Conservation (phyloP, 2,329 filamentous ascomycete species). For the Fusarium nodosum region DNA sequence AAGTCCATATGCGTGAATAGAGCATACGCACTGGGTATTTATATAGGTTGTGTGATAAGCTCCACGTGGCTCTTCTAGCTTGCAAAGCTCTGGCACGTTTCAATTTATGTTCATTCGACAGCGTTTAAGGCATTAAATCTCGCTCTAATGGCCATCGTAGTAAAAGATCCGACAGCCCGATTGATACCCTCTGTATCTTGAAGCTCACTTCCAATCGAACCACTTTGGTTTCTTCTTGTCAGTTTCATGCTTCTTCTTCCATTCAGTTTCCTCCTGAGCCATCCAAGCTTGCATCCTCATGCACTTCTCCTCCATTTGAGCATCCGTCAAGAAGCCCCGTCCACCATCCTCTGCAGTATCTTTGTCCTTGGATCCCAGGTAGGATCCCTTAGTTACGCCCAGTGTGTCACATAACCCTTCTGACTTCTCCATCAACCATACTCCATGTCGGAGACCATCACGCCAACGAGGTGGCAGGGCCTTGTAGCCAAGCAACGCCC, state of each 20-base stretch:
- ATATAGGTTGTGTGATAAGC: too few relatives aligned
- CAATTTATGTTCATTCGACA: too few relatives aligned
- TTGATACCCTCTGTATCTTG: too few relatives aligned
- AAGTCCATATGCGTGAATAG: constrained; percentile 26
- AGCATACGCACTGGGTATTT: too few relatives aligned
- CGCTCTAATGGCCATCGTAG: too few relatives aligned
- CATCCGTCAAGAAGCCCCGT: constrained; percentile 54
- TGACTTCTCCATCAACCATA: constrained; percentile 62
- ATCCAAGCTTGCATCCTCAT: constrained; percentile 54
- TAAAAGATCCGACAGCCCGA: too few relatives aligned
- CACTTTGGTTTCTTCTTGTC: constrained; percentile 45
- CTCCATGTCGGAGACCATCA: constrained; percentile 59
- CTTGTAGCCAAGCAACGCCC: constrained; percentile 62
- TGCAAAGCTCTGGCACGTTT: too few relatives aligned
- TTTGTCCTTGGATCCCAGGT: constrained; percentile 54
- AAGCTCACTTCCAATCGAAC: constrained; percentile 40
- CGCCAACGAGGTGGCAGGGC: constrained; percentile 64
- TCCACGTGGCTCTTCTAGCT: too few relatives aligned
- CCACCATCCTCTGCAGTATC: constrained; percentile 61
- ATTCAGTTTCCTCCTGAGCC: constrained; percentile 49
- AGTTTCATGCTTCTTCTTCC: constrained; percentile 44
- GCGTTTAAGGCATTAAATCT: too few relatives aligned
- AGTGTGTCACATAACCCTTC: constrained; percentile 57
- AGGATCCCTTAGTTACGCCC: constrained; percentile 54
- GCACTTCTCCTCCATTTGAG: constrained; percentile 55